Evolutionary conservation across 371 early-diverging fungal species (phyloP).

Genomic region (Phascolomyces articulosus): DNA sequence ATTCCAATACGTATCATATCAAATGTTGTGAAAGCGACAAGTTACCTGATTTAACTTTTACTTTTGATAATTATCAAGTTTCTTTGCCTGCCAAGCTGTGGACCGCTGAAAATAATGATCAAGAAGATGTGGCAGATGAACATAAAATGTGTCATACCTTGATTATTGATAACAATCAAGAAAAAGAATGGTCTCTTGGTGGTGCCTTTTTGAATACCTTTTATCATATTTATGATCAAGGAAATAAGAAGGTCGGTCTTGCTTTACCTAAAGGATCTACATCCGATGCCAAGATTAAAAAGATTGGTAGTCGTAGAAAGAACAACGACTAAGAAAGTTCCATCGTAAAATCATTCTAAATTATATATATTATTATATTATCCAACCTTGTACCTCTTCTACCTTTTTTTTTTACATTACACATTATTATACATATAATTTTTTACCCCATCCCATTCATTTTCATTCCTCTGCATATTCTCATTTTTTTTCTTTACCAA

Average conservation of each 20-base stretch:
- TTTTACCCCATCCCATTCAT: too few species aligned
- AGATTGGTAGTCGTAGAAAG: constrained; percentile 27
- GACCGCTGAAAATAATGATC: constrained; percentile 20
- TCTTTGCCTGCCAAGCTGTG: constrained; percentile 36
- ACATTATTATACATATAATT: too few species aligned
- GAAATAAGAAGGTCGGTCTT: constrained; percentile 38
- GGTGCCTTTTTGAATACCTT: constrained; percentile 46
- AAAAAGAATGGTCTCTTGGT: constrained; percentile 47
- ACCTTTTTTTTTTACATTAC: too few species aligned
- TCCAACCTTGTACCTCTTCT: too few species aligned
- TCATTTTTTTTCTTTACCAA: too few species aligned
- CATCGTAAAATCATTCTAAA: too few species aligned
- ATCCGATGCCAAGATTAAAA: constrained; percentile 35
- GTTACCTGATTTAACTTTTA: constrained; percentile 38
- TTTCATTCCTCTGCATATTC: neutral
- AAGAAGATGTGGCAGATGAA: too few species aligned
- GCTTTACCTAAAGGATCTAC: constrained; percentile 39
- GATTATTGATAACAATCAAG: constrained; percentile 29
- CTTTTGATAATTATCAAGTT: constrained; percentile 39
- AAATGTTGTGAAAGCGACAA: constrained; percentile 33
- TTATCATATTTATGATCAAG: constrained; percentile 42
- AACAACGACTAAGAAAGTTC: neutral
- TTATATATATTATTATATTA: neutral
- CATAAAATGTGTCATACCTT: constrained; percentile 33
- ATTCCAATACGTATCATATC: constrained; percentile 25